Evolutionary conservation across 768 basidiomycete species (phyloP), one percentile per base, ranked within the genome.

Genomic region (Russula ochroleuca): DNA sequence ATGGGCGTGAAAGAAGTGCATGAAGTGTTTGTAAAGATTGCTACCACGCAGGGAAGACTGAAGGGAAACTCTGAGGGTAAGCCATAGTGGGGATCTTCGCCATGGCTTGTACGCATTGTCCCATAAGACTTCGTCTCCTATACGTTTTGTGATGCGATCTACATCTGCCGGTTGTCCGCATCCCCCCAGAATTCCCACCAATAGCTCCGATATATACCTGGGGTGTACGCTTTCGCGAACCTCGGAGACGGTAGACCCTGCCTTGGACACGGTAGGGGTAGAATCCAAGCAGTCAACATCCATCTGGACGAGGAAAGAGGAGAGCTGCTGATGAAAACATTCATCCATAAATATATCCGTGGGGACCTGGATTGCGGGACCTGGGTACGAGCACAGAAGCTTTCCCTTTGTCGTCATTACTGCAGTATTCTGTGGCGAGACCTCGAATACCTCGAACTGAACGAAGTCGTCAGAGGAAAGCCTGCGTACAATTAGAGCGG

Each of bases 51-150:
- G 25, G 28, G 77, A 62, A 1, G 74, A 74, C 49, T 78, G 77
- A 17, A 78, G 65, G 1, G 75, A 73, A 5, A 84, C 79, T 9
- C 82, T 78, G 38, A 81, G 69, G 14, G 80, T 68, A 5, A 83
- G 76, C 82, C 82, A 84, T 14, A 81, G 71, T 0, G 80, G 71
- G 6, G 80, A 80, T 25, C 83, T 74, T 31, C 83, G 72, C 82
- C 82, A 84, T 15, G 73, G 83, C 57, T 74, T 70, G 35, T 66
- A 56, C 2, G 77, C 71, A 23, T 72, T 61, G 5, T 73, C 47
- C 78, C 80, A 80, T 2, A 79, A 71, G 2, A 82, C 77, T 25
- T 83, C 79, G 56, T 83, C 81, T 7, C 72, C 73, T 0, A 82
- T 72, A 9, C 79, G 78, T 68, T 84, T 84, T 68, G 71, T 59